A percentile compares a stretch with the other conserved stretches of the same genome.
phyloP scores from a whole-genome alignment of 1,284 basidiomycete genomes.

The Tranzscheliella williamsii region DNA sequence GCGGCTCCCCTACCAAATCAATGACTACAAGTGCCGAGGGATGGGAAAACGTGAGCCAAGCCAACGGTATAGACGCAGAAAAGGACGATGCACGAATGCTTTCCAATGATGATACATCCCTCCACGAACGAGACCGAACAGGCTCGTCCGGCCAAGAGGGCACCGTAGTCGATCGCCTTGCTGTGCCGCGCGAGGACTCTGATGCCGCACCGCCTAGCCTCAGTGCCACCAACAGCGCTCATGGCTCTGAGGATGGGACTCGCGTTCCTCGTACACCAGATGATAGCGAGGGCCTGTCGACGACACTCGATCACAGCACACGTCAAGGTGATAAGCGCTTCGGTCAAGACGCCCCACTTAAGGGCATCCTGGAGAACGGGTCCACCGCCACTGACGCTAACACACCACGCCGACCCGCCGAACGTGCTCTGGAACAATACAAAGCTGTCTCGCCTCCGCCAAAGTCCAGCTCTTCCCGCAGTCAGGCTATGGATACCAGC shows the following conservation, averaged over 20 bases:
- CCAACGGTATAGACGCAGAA: not conserved
- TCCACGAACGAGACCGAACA: conserved; percentile 11
- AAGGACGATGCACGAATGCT: not conserved
- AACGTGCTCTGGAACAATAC: conserved; percentile 33
- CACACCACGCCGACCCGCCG: conserved; percentile 20
- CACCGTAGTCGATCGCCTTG: conserved; percentile 30
- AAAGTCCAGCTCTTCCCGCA: not conserved
- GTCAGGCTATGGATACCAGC: not conserved
- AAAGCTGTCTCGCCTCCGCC: not conserved
- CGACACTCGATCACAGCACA: conserved; percentile 1
- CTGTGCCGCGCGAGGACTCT: conserved; percentile 26
- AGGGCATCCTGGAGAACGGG: not conserved
- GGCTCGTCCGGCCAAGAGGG: conserved; percentile 24
- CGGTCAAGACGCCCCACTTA: not conserved
- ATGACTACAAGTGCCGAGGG: conserved; percentile 23
- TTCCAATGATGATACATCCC: not conserved
- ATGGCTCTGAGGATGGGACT: conserved; percentile 35
- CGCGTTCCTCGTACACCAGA: conserved; percentile 31
- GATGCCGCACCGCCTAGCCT: conserved; percentile 28
- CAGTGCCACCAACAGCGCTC: conserved; percentile 25
- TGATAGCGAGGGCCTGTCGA: conserved; percentile 10
- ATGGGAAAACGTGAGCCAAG: conserved; percentile 19
- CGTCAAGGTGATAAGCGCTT: not conserved
- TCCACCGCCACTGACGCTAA: not conserved
- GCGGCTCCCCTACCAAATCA: conserved; percentile 26